Evolutionary conservation across 164 flowering plant species (phyloP), one percentile per base, ranked within the genome.

Genomic region (Vitis cinerea): DNA sequence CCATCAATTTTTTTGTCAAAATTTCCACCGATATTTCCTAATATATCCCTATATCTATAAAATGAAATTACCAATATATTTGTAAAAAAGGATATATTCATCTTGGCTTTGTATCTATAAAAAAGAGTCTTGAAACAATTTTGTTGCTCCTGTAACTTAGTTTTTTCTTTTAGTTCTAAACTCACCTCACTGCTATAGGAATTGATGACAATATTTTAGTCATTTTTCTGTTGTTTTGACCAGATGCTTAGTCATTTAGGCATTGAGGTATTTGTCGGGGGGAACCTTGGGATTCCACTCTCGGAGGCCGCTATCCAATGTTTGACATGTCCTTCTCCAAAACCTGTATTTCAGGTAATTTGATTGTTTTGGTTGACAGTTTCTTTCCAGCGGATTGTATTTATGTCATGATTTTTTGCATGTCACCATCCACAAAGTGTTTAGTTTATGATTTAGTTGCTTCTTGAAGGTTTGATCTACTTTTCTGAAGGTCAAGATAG

Each of bases 261-360:
- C 48, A 37, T 79, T 65, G 65, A 79, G 54, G 55, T 78, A 54
- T 83, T 81, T 70, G 72, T 81, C n/a, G 86, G 84, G 53, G 84
- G 86, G 50, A 83, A 83, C 78, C 73, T 83, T 72, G 86, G 86
- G 58, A 79, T 14, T 54, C 81, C 86, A 30, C 82, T 83, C 19
- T 83, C 86, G 55, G 81, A 83, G 63, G 80, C 80, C 69, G 79
- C 83, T 52, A 49, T 81, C 48, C 77, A 70, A 30, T 75, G 76
- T 64, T 72, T 80, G 31, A 58, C 58, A 49, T 71, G 68, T 61
- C 55, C 67, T 57, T 58, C 63, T 12, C 6, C 29, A 27, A 27
- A 76, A 37, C 71, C 72, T 23, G 53, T 49, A 47, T 72, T 74
- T 75, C 72, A 83, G 83, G 85, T 67, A 65, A 64, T 65, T 29